These are phyloP conservation scores for Saksenaea vasiformis DNA, from an alignment of 371 early-diverging fungal genomes.

Conservation along the genomic window DNA sequence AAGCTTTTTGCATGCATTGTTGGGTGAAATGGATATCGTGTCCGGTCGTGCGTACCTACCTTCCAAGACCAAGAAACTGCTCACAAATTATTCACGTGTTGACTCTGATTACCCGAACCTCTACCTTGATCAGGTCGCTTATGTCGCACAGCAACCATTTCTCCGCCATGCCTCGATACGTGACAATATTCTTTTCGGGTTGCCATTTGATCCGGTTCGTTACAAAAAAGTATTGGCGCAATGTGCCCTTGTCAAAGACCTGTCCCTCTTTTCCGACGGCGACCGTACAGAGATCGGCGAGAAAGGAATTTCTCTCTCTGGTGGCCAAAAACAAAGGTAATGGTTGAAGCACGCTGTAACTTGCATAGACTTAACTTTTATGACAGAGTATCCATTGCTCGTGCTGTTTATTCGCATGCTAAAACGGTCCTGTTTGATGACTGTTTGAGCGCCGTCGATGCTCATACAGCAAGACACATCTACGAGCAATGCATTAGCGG, in stretches of 20 bases:
- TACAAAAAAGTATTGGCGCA: constrained; percentile 67
- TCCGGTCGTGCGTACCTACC: constrained; percentile 45
- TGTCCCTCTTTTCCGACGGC: constrained; percentile 74
- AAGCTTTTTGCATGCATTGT: constrained; percentile 63
- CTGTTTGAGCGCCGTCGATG: constrained; percentile 79
- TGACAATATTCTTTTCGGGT: constrained; percentile 87
- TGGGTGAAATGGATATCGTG: constrained; percentile 71
- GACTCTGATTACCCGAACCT: constrained; percentile 41
- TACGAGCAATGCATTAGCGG: constrained; percentile 62
- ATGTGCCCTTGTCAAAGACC: constrained; percentile 73
- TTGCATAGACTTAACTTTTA: background rate
- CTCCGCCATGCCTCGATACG: constrained; percentile 79
- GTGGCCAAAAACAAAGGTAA: constrained; percentile 71
- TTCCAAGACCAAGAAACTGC: constrained; percentile 13
- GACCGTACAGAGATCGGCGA: constrained; percentile 91
- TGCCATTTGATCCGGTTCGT: constrained; percentile 60
- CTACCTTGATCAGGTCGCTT: constrained; percentile 62
- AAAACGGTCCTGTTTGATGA: constrained; percentile 74
- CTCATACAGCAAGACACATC: constrained; percentile 82
- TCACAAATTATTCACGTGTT: constrained; percentile 18
- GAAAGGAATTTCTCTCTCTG: constrained; percentile 67
- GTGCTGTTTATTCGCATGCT: constrained; percentile 74
- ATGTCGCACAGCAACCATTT: constrained; percentile 84
- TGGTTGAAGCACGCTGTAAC: background rate
- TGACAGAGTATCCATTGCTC: constrained; percentile 63